Evolutionary conservation across 495 filamentous ascomycete species (phyloP), one percentile per base, ranked within the genome.

Genomic region (Cenococcum geophilum): DNA sequence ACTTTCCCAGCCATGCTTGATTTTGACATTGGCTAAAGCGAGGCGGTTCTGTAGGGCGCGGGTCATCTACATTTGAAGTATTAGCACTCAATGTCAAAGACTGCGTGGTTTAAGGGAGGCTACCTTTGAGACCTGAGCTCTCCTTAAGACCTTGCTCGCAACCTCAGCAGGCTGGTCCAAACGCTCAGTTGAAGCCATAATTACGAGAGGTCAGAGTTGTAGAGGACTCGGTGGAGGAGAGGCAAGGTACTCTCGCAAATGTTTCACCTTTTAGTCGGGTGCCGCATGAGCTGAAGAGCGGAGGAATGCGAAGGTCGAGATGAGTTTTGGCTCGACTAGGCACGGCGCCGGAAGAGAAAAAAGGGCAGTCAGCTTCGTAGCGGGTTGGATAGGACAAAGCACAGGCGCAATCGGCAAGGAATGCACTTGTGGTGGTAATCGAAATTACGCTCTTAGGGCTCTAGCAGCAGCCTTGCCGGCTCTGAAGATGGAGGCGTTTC

Each of bases 11-110:
- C 92, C 92, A 74, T 96, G 85, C 73, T 92, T 89, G 56, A 92
- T 89, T 77, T 97, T 99, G 82, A 96, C 91, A 76, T 89, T 92
- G 71, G 93, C 93, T 55, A 97, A 82, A 65, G 95, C 92, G 36
- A 99, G 81, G 48, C 92, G 90, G 76, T 95, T 88, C 74, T 96
- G 89, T 36, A 99, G 78, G 69, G 85, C 86, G 74, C 92, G 79
- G 58, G 91, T 93, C 75, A 97, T 93, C 93, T 98, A 61, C 35
- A 55, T 45, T 55, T 55, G 32, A 48, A 59, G 21, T 21, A 58
- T 69, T 64, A 66, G 67, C 58, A 61, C 56, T 49, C 61, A 58
- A 55, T 52, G 58, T 45, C 35, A 54, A 56, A 62, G 59, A 56
- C 48, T 59, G 43, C 53, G 35, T 43, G 45, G 35, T 36, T 58